Evolutionary conservation across 192 early-diverging fungal species (phyloP).

Genomic region (Coemansia sp.): DNA sequence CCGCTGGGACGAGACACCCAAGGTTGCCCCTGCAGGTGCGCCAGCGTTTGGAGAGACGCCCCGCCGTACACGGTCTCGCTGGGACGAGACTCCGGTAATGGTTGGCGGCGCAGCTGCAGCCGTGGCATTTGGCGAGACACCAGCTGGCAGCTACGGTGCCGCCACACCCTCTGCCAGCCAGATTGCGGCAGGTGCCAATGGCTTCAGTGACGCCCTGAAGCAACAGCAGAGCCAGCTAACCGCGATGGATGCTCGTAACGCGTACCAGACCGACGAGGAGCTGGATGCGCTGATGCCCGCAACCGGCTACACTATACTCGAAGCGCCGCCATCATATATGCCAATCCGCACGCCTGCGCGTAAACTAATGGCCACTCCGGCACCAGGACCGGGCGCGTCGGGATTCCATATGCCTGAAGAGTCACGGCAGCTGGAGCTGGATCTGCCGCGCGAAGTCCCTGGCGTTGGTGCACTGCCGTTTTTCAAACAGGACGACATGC

Average conservation of each 20-base stretch:
- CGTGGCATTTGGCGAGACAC: constrained; percentile 51
- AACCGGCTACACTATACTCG: constrained; percentile 87
- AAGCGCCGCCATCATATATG: constrained; percentile 80
- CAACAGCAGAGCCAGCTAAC: constrained; percentile 59
- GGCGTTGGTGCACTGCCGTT: constrained; percentile 84
- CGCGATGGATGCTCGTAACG: constrained; percentile 84
- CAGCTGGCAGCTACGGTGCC: constrained; percentile 71
- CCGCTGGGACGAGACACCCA: constrained; percentile 67
- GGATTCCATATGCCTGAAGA: constrained; percentile 88
- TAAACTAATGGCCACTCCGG: constrained; percentile 92
- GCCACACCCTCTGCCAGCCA: constrained; percentile 72
- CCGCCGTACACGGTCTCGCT: constrained; percentile 76
- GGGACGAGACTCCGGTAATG: constrained; percentile 92
- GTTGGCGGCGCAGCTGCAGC: constrained; percentile 35
- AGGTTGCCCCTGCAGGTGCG: constrained; percentile 35
- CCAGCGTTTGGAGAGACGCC: constrained; percentile 52
- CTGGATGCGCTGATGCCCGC: constrained; percentile 91
- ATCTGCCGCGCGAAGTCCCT: constrained; percentile 80
- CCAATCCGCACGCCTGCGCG: constrained; percentile 96
- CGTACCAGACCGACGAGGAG: constrained; percentile 86
- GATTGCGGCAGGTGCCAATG: constrained; percentile 53
- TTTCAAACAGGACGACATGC: constrained; percentile 96
- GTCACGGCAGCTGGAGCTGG: constrained; percentile 55
- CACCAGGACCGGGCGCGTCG: constrained; percentile 66
- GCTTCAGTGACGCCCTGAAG: no score